Conservation (phyloP, 176 grass and related monocot genomes). For the Ensete ventricosum region DNA sequence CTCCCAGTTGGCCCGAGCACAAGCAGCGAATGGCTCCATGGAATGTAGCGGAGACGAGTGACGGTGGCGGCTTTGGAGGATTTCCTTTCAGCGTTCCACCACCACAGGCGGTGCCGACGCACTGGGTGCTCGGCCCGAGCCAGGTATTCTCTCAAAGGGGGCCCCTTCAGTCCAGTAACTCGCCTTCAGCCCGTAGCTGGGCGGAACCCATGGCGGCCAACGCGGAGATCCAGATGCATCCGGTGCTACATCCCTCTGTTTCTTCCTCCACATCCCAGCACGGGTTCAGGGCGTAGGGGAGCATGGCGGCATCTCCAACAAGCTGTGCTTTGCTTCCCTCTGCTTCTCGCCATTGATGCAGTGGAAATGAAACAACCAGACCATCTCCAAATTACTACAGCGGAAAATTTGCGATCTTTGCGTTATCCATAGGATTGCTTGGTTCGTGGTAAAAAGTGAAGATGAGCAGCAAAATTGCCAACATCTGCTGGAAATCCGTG, state of each 20-base stretch:
- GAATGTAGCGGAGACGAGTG: conserved; percentile 47
- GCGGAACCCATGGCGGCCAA: conserved; percentile 38
- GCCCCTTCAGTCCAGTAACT: conserved; percentile 99
- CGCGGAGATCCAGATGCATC: conserved; percentile 48
- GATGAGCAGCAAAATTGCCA: too few species aligned
- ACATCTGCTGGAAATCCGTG: too few species aligned
- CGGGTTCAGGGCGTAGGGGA: conserved; percentile 15
- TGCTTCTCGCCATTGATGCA: conserved; percentile 69
- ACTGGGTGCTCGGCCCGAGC: conserved; percentile 41
- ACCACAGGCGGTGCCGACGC: conserved; percentile 57
- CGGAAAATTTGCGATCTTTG: neutral
- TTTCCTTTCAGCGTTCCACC: conserved; percentile 65
- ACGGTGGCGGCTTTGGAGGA: conserved; percentile 25
- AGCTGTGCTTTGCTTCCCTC: conserved; percentile 71
- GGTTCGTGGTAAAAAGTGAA: neutral
- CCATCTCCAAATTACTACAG: conserved; percentile 6
- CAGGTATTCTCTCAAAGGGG: conserved; percentile 89
- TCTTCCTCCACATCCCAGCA: conserved; percentile 52
- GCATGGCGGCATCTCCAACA: conserved; percentile 33
- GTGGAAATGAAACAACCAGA: conserved; percentile 31
- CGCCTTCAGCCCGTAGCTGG: conserved; percentile 78
- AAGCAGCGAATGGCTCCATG: conserved; percentile 62
- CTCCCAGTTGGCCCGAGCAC: conserved; percentile 51
- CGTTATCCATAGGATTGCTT: neutral
- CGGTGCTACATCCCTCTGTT: conserved; percentile 30